Evolutionary conservation across 805 yeast genomes (phyloP).

Genomic region (Yarrowia keelungensis): DNA sequence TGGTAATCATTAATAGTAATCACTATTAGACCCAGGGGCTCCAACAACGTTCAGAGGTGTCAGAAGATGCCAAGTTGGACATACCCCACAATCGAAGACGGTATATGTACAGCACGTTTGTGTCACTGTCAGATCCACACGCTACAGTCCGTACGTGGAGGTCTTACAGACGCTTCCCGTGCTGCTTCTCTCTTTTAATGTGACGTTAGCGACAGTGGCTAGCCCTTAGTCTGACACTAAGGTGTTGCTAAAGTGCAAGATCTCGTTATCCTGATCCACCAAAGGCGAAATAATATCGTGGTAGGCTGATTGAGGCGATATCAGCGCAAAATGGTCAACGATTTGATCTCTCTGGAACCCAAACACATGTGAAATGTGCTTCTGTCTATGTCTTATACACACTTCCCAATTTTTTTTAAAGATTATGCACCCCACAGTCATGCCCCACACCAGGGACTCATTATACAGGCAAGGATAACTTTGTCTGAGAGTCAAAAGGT

Average conservation of each 20-base stretch:
- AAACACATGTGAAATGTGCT: not conserved
- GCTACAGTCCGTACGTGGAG: not conserved
- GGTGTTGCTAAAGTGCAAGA: not conserved
- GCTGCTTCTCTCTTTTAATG: not conserved
- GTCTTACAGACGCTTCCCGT: too few relatives aligned
- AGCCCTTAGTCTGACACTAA: not conserved
- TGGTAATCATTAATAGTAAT: slow-evolving; percentile 15
- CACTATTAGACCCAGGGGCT: not conserved
- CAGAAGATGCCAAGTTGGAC: not conserved
- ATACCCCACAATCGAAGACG: not conserved
- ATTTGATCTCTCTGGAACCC: not conserved
- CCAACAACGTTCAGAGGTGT: not conserved
- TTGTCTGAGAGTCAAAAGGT: not conserved
- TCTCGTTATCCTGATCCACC: not conserved
- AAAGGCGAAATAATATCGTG: not conserved
- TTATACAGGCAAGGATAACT: slow-evolving; percentile 1
- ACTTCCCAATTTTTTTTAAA: not conserved
- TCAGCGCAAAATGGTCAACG: too few relatives aligned
- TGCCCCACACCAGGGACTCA: slow-evolving; percentile 5
- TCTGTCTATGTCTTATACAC: not conserved
- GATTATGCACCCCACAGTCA: slow-evolving; percentile 18
- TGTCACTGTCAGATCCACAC: not conserved
- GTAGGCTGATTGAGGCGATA: too few relatives aligned
- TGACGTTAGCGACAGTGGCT: not conserved
- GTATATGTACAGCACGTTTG: not conserved